These are phyloP conservation scores for Epichloe baconii DNA, from an alignment of 2,329 filamentous ascomycete genomes.

Conservation along the genomic window DNA sequence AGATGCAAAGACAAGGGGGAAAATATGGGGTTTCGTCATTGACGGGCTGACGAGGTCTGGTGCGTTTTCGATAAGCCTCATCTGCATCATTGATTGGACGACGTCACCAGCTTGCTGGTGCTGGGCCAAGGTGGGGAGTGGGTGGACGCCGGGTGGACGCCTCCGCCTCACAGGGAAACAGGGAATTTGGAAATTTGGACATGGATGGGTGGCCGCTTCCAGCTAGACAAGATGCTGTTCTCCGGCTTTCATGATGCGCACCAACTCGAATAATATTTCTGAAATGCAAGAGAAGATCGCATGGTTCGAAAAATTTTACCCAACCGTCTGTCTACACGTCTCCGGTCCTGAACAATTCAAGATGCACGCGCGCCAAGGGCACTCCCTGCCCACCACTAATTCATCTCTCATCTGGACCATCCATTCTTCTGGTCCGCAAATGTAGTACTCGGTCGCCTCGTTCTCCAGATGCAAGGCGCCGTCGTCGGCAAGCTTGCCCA, in stretches of 20 bases:
- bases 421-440: constrained; percentile 56
- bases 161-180: neutral
- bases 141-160: neutral
- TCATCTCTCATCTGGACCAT: constrained; percentile 45
- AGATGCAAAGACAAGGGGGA: neutral
- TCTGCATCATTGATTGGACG: constrained; percentile 1
- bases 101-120: neutral
- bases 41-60: neutral
- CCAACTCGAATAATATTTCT: too few species aligned
- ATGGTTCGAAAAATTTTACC: neutral
- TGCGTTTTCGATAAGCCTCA: neutral
- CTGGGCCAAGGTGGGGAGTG: neutral
- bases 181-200: too few species aligned
- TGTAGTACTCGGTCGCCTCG: constrained; percentile 45
- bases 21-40: too few species aligned
- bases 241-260: too few species aligned
- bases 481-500: constrained; percentile 36
- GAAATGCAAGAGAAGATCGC: neutral
- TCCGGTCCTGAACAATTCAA: constrained; percentile 52
- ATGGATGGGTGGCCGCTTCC: too few species aligned
- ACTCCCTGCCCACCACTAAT: constrained; percentile 41
- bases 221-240: too few species aligned
- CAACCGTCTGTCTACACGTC: constrained; percentile 15
- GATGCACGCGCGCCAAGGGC: constrained; percentile 37
- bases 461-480: constrained; percentile 39